Evolutionary conservation across 2,329 filamentous ascomycete genomes (phyloP).

Genomic region (Trichocomaceae sp.): DNA sequence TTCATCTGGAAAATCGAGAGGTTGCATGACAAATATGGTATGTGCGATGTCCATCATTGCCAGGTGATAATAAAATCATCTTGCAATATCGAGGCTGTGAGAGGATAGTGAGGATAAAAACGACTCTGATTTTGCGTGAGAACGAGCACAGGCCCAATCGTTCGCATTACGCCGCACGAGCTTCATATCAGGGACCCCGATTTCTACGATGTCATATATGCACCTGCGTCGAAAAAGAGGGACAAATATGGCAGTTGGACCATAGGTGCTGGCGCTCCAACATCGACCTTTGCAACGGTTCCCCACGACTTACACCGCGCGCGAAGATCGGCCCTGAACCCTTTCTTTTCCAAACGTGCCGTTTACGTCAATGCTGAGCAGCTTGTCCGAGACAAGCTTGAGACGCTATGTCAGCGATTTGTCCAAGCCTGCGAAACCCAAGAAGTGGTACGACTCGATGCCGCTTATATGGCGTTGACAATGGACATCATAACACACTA

Average conservation of each 20-base stretch:
- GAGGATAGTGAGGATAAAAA: neutral
- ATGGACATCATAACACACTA: conserved; percentile 36
- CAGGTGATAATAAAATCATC: too few species aligned
- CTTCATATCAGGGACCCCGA: conserved; percentile 30
- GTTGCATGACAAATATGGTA: conserved; percentile 32
- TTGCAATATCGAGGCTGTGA: neutral
- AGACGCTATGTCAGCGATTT: conserved; percentile 23
- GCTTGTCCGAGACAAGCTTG: conserved; percentile 31
- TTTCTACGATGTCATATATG: conserved; percentile 30
- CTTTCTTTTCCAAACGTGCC: conserved; percentile 27
- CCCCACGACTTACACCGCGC: conserved; percentile 22
- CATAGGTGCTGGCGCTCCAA: conserved; percentile 15
- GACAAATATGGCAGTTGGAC: conserved; percentile 23
- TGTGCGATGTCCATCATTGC: neutral
- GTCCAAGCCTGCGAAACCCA: conserved; percentile 15
- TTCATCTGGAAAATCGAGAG: conserved; percentile 32
- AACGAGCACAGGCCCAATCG: conserved; percentile 23
- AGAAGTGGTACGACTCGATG: conserved; percentile 20
- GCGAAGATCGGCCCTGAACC: conserved; percentile 20
- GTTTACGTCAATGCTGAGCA: conserved; percentile 35
- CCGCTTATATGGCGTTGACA: conserved; percentile 25
- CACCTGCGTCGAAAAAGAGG: conserved; percentile 19
- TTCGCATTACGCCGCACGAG: conserved; percentile 31
- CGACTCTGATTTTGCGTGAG: neutral
- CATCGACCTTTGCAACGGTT: conserved; percentile 19